Evolutionary conservation across 306 rosid genomes (phyloP).

Genomic region (Astragalus membranaceus): DNA sequence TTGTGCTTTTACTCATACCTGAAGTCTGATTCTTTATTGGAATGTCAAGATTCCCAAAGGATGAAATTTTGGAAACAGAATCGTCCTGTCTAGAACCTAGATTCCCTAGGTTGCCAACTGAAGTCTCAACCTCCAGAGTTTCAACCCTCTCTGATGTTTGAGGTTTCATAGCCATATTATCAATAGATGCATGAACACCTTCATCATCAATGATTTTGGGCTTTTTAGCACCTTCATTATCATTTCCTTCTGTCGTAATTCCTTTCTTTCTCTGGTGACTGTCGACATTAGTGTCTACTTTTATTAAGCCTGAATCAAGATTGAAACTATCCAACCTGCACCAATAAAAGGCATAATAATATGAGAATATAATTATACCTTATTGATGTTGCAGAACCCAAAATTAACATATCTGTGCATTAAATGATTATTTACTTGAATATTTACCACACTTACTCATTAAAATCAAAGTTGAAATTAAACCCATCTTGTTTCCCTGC

Average conservation of each 20-base stretch:
- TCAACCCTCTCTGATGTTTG: constrained; percentile 34
- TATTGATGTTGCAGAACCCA: neutral
- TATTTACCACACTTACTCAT: constrained; percentile 49
- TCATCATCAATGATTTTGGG: constrained; percentile 21
- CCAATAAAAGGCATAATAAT: constrained; percentile 11
- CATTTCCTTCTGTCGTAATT: constrained; percentile 36
- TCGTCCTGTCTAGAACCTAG: constrained; percentile 30
- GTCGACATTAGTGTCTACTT: constrained; percentile 35
- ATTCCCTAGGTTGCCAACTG: constrained; percentile 28
- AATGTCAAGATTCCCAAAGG: constrained; percentile 24
- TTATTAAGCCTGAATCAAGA: constrained; percentile 41
- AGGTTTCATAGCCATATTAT: constrained; percentile 25
- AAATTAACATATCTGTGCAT: constrained; percentile 12
- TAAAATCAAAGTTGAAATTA: constrained; percentile 73
- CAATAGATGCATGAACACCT: constrained; percentile 29
- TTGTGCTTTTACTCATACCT: constrained; percentile 6
- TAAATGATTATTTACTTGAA: constrained; percentile 3
- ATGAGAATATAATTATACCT: neutral
- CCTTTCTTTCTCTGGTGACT: constrained; percentile 31
- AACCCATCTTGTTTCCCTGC: constrained; percentile 44
- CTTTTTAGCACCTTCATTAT: constrained; percentile 29
- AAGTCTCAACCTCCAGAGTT: constrained; percentile 27
- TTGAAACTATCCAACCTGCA: constrained; percentile 61
- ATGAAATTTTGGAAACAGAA: constrained; percentile 26
- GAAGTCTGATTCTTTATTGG: constrained; percentile 25